A percentile compares a stretch with the other conserved stretches of the same genome.
Evolutionary conservation across 2,329 filamentous ascomycete species (phyloP).

Genomic region (Lasiodiplodia sp.): DNA sequence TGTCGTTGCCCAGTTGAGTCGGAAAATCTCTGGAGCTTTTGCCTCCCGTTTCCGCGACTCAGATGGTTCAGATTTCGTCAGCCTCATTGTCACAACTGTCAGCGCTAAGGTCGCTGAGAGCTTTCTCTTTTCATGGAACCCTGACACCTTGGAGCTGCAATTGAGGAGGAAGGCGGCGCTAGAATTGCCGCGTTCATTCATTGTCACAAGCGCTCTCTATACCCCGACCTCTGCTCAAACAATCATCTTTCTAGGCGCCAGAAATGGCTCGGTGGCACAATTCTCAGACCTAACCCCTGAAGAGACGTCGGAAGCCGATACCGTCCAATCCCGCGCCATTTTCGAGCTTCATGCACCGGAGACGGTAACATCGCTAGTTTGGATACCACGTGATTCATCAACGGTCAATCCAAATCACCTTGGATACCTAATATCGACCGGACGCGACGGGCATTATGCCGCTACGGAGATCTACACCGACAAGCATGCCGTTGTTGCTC

Average conservation of each 20-base stretch:
- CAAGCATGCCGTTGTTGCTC: slow-evolving; percentile 57
- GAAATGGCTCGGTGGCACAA: slow-evolving; percentile 13
- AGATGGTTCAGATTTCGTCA: slow-evolving; percentile 31
- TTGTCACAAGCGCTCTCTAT: slow-evolving; percentile 54
- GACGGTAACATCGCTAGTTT: slow-evolving; percentile 71
- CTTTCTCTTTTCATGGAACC: slow-evolving; percentile 18
- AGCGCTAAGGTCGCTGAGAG: slow-evolving; percentile 45
- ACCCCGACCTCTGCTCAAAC: not conserved
- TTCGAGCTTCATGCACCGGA: slow-evolving; percentile 59
- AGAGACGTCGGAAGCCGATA: not conserved
- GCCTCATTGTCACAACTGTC: slow-evolving; percentile 49
- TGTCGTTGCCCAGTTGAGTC: slow-evolving; percentile 39
- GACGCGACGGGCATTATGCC: slow-evolving; percentile 78
- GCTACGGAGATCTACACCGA: slow-evolving; percentile 59
- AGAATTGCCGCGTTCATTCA: slow-evolving; percentile 52
- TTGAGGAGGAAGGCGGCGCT: not conserved
- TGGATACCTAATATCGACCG: slow-evolving; percentile 71
- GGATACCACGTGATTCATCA: slow-evolving; percentile 33
- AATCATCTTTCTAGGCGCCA: slow-evolving; percentile 19
- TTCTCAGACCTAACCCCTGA: slow-evolving; percentile 7
- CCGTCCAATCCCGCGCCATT: slow-evolving; percentile 29
- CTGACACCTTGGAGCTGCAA: not conserved
- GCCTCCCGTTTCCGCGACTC: slow-evolving; percentile 18
- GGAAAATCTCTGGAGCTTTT: slow-evolving; percentile 54
- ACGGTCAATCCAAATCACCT: slow-evolving; percentile 25